Conservation (phyloP, 2,329 filamentous ascomycete species). For the Colletotrichum musae region DNA sequence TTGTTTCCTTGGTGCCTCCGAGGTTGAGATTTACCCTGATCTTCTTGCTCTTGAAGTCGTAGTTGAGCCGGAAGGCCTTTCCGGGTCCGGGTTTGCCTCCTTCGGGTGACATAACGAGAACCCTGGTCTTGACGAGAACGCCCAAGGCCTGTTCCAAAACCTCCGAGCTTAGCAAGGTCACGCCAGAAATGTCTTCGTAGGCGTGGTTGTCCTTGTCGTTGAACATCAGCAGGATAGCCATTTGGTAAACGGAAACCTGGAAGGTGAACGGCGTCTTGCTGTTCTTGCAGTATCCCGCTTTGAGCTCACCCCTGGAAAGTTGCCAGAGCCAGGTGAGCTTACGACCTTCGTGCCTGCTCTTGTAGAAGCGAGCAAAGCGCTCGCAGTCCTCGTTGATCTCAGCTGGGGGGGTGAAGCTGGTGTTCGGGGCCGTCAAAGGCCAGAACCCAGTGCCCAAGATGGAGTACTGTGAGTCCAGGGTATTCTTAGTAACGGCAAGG, state of each 20-base stretch:
- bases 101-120: conserved; percentile 80
- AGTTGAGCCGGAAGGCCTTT: conserved; percentile 87
- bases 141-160: conserved; percentile 88
- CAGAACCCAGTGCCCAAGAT: conserved; percentile 97
- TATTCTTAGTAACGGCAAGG: conserved; percentile 77
- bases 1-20: conserved; percentile 93
- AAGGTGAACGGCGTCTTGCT: conserved; percentile 95
- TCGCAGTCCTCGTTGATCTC: conserved; percentile 91
- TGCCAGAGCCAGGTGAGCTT: conserved; percentile 99
- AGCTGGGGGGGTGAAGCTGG: conserved; percentile 87
- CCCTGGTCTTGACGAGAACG: conserved; percentile 94
- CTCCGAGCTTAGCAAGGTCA: conserved; percentile 85
- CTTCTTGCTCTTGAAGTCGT: conserved; percentile 98
- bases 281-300: conserved; percentile 91
- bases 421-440: conserved; percentile 90
- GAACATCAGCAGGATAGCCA: conserved; percentile 95
- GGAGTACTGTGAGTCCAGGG: conserved; percentile 89
- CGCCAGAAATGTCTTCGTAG: conserved; percentile 89
- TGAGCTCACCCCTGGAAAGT: conserved; percentile 96
- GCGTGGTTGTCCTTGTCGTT: conserved; percentile 89
- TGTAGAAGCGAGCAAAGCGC: conserved; percentile 92
- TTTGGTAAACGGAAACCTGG: conserved; percentile 97
- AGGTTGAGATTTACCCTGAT: conserved; percentile 97
- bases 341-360: conserved; percentile 94
- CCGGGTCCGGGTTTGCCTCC: conserved; percentile 82